These are phyloP conservation scores for barley (Hordeum vulgare) DNA, from an alignment of 176 grass and related monocot genomes.

Conservation along the genomic window DNA sequence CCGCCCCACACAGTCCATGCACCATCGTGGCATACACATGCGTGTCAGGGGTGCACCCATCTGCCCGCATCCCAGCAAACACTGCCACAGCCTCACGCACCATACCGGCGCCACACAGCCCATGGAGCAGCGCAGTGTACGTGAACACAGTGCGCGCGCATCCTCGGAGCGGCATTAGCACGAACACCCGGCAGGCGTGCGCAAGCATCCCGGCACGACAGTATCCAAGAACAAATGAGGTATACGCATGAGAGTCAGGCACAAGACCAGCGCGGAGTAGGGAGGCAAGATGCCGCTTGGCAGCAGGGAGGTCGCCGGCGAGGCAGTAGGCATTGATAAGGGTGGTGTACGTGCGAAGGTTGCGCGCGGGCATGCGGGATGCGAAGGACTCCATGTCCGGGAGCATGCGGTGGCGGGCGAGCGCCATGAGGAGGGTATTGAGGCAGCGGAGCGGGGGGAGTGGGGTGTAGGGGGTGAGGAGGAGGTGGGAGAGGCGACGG, in stretches of 20 bases:
- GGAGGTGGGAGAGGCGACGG: constrained; percentile 29
- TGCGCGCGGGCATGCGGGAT: constrained; percentile 44
- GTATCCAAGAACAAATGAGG: constrained; percentile 69
- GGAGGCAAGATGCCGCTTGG: constrained; percentile 56
- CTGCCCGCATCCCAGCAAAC: constrained; percentile 42
- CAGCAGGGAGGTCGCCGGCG: constrained; percentile 51
- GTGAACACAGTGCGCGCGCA: constrained; percentile 50
- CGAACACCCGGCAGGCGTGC: constrained; percentile 59
- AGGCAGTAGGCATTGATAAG: constrained; percentile 85
- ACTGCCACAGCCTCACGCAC: constrained; percentile 50
- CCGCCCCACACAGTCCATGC: constrained; percentile 64
- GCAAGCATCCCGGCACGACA: constrained; percentile 46
- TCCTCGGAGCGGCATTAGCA: constrained; percentile 82
- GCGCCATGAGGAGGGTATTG: constrained; percentile 62
- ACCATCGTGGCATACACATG: constrained; percentile 66
- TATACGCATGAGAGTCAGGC: constrained; percentile 68
- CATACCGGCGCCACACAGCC: constrained; percentile 47
- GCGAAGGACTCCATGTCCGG: constrained; percentile 66
- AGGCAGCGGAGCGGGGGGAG: constrained; percentile 42
- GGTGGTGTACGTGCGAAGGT: constrained; percentile 66
- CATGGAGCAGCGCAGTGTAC: constrained; percentile 63
- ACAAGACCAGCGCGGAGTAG: constrained; percentile 43
- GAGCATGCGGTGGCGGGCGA: constrained; percentile 57
- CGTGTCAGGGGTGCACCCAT: constrained; percentile 36
- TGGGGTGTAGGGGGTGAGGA: constrained; percentile 15